Percentiles rank a stretch among this genome's conserved stretches.
These are phyloP conservation scores for Penicillium arizonense DNA, from an alignment of 495 filamentous ascomycete genomes.

Conservation along the genomic window DNA sequence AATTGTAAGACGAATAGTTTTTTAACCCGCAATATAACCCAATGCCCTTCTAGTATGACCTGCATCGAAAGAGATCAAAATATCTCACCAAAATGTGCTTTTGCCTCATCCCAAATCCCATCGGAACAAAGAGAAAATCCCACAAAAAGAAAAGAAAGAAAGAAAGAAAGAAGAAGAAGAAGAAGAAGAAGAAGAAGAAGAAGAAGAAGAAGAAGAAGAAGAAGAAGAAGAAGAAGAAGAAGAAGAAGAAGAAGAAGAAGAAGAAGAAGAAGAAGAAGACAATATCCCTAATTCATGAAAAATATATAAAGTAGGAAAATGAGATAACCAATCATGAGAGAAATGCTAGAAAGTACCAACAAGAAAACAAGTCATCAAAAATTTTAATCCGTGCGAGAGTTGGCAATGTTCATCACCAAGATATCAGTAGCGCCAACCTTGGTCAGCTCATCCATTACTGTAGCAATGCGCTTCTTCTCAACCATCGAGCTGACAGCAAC, in stretches of 20 bases:
- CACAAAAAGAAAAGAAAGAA: slow-evolving; percentile 2
- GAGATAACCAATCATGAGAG: slow-evolving; percentile 10
- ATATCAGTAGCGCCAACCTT: slow-evolving; percentile 84
- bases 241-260: no score
- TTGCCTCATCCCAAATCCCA: background rate
- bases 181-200: no score
- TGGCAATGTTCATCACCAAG: slow-evolving; percentile 81
- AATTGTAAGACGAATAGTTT: slow-evolving; percentile 1
- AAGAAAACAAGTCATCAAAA: slow-evolving; percentile 10
- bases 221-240: no score
- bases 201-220: no score
- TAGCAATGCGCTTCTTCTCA: slow-evolving; percentile 81
- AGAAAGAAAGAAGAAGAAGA: no score
- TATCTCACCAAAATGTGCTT: background rate
- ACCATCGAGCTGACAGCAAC: slow-evolving; percentile 94
- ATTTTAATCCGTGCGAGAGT: slow-evolving; percentile 62
- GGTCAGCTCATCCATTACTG: slow-evolving; percentile 86
- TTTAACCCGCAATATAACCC: slow-evolving; percentile 18
- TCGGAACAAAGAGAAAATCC: slow-evolving; percentile 1
- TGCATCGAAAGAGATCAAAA: background rate
- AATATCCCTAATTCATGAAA: slow-evolving; percentile 5
- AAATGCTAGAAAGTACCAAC: slow-evolving; percentile 7
- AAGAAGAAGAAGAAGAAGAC: no score
- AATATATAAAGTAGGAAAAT: slow-evolving; percentile 14
- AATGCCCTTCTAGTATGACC: slow-evolving; percentile 20